A percentile compares a stretch with the other conserved stretches of the same genome.
Conservation (phyloP, 345 rosid genomes). For the Eucalyptus grandis region DNA sequence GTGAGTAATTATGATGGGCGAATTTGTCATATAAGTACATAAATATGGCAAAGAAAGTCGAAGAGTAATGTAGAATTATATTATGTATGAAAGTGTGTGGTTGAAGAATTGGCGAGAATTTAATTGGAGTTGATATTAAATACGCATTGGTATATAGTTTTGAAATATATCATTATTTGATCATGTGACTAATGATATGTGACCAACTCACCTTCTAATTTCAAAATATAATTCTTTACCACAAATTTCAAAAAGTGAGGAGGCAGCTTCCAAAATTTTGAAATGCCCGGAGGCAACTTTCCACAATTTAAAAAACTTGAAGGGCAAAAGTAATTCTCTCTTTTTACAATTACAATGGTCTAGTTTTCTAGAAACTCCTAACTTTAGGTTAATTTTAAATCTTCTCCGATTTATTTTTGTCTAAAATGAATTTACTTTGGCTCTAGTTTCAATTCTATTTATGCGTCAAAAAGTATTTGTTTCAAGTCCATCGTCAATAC, state of each 20-base stretch:
- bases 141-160: rapidly evolving
- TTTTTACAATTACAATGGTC: neutral
- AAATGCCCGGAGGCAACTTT: neutral
- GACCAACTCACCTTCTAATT: neutral
- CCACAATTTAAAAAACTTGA: neutral
- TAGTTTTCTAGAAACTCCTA: neutral
- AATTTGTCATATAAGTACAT: neutral
- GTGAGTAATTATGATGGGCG: neutral
- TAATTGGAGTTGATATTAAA: neutral
- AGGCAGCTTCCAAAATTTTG: neutral
- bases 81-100: neutral
- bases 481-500: no score
- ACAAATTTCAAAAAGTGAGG: neutral
- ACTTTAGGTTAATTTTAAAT: neutral
- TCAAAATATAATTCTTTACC: neutral
- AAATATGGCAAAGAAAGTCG: neutral
- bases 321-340: neutral
- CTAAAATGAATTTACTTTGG: neutral
- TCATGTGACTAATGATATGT: rapidly evolving
- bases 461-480: neutral
- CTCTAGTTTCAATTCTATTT: neutral
- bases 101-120: rapidly evolving
- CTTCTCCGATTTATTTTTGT: rapidly evolving
- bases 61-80: neutral
- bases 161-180: neutral